Evolutionary conservation across 2,329 filamentous ascomycete species (phyloP).

Genomic region (Gyromitra esculenta): DNA sequence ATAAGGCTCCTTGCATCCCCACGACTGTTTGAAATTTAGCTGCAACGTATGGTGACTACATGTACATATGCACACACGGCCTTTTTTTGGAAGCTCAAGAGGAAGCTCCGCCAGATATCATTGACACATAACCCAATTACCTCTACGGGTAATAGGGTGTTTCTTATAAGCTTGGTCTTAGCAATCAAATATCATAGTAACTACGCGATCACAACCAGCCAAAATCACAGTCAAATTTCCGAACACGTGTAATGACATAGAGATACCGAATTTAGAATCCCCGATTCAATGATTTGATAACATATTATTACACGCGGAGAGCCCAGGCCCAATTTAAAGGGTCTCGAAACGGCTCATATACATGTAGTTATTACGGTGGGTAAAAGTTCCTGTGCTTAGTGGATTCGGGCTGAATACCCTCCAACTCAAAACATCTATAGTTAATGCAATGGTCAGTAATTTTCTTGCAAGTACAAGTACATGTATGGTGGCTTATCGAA

Average conservation of each 20-base stretch:
- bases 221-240: not conserved
- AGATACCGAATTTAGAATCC: not conserved
- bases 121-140: conserved; percentile 9
- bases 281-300: not conserved
- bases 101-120: not conserved
- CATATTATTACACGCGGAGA: not conserved
- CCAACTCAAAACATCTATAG: not conserved
- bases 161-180: conserved; percentile 1
- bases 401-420: not conserved
- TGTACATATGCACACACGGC: too few species aligned
- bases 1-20: not conserved
- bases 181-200: not conserved
- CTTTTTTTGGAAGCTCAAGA: not conserved
- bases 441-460: not conserved
- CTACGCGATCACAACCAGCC: conserved; percentile 2
- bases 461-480: not conserved
- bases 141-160: not conserved
- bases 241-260: not conserved
- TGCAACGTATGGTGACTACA: not conserved
- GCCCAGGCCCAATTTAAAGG: not conserved
- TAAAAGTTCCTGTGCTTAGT: not conserved
- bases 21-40: not conserved
- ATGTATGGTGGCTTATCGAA: not conserved
- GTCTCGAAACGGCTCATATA: not conserved
- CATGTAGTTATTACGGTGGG: not conserved